Evolutionary conservation across 140 eudicot genomes (phyloP), one percentile per base, ranked within the genome.

Genomic region (Stevia rebaudiana): DNA sequence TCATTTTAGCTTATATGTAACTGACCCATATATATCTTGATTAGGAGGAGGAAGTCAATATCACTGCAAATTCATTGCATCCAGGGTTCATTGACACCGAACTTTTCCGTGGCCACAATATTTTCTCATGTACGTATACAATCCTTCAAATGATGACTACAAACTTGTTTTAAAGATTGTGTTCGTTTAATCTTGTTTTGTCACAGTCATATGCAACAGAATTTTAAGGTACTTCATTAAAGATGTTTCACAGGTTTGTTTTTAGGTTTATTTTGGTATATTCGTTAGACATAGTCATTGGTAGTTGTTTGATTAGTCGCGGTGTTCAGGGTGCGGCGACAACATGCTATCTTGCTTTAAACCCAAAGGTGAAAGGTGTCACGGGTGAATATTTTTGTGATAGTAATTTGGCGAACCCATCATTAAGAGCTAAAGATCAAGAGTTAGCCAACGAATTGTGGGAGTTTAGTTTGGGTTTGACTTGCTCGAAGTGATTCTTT

Each of bases 41-140:
- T 37, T 41, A 71, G 83, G 80, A 75, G 61, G 81, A 83, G 25
- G 79, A 67, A 59, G 75, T 77, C 39, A 51, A 83, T 53, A 58
- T 77, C 56, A 80, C 77, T 4, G 83, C 69, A 3, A 83, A 83
- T 63, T 80, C 89, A 43, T 57, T 83, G 30, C 86, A 83, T 67
- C 89, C 86, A 0, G 89, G 89, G 59, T 61, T 74, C 61, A 68
- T 83, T 7, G 48, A 54, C 61, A 62, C 76, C 5, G 66, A 75
- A 3, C 28, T 75, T 33, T 69, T 68, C 52, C 80, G 55, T 13
- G 21, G 52, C 55, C 41, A 40, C 7, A 33, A 11, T 44, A 52
- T 69, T 51, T 62, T 69, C 49, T 10, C 61, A 4, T 57, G 77
- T 70, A 57, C 2, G 40, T 25, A 18, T 17, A 22, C 50, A 24